Base-by-base conservation (phyloP, 805 yeast genomes). In the Kodamaea leandrae region DNA sequence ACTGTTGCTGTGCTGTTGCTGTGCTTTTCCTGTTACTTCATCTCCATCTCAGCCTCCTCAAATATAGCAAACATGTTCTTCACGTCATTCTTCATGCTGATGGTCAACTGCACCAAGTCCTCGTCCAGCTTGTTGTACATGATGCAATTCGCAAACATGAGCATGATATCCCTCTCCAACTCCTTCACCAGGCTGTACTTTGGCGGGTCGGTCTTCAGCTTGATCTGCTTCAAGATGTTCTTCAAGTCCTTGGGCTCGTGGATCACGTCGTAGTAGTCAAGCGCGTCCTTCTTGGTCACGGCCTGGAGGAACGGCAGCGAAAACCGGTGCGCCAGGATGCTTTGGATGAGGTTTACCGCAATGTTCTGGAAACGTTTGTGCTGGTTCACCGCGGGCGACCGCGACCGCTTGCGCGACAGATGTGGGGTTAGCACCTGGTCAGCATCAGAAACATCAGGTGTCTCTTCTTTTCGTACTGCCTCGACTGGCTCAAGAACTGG, bases 121-220 rank as follows among this genome's bases (percentile, higher is more conserved):
- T 80, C 76, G 45, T 75, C 79, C 46, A 78, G 71, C 50, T 76
- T 76, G 58, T 86, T 86, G 63, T 81, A 86, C 93, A 86, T 86
- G 13, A 86, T 74, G 13, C 91, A 86, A 58, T 86, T 86, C 38
- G 91, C 83, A 63, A 83, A 84, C 93, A 86, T 84, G 44, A 82
- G 66, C 65, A 82, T 72, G 32, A 86, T 67, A 46, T 83, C 86
- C 37, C 83, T 66, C 49, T 86, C 87, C 16, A 86, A 64, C 43
- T 82, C 80, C 25, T 72, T 68, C 30, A 86, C 74, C 41, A 73
- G 69, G 0, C 80, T 82, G 37, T 78, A 78, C 17, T 49, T 55
- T 1, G 69, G 64, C 6, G 57, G 54, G 9, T 55, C 60, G 1
- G 48, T 46, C 39, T 67, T 70, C 54, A 50, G 61, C 46, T 80